Evolutionary conservation across 345 rosid species (phyloP).

Genomic region (Viola odorata): DNA sequence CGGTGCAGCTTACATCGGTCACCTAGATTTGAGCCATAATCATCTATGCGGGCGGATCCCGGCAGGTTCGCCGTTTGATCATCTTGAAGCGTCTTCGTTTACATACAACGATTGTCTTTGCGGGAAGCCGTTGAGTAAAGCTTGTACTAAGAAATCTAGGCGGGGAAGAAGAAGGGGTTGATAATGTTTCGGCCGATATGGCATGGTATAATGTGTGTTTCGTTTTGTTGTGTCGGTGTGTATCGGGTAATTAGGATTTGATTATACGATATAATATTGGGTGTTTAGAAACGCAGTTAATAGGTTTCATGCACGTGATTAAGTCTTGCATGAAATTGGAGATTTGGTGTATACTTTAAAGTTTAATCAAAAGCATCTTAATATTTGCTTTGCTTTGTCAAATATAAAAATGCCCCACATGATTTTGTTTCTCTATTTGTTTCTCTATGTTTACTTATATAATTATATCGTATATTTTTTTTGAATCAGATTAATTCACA

Average conservation of each 20-base stretch:
- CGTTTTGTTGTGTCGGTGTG: neutral
- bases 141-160: constrained; percentile 27
- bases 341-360: neutral
- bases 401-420: no score
- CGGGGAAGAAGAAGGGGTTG: neutral
- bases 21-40: constrained; percentile 84
- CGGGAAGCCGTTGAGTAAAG: constrained; percentile 56
- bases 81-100: constrained; percentile 80
- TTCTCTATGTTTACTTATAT: no score
- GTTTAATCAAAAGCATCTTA: no score
- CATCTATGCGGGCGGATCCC: constrained; percentile 81
- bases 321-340: constrained; percentile 7
- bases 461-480: no score
- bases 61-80: constrained; percentile 67
- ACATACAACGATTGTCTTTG: constrained; percentile 65
- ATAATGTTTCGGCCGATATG: neutral
- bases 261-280: neutral
- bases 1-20: constrained; percentile 61
- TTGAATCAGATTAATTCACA: no score
- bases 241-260: no score
- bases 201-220: neutral
- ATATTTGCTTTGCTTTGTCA: no score
- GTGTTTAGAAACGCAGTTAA: neutral
- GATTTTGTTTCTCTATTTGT: no score
- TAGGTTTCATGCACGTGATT: constrained; percentile 8